Evolutionary conservation across 306 rosid species (phyloP), one percentile per base, ranked within the genome.

Genomic region (Corylus avellana): DNA sequence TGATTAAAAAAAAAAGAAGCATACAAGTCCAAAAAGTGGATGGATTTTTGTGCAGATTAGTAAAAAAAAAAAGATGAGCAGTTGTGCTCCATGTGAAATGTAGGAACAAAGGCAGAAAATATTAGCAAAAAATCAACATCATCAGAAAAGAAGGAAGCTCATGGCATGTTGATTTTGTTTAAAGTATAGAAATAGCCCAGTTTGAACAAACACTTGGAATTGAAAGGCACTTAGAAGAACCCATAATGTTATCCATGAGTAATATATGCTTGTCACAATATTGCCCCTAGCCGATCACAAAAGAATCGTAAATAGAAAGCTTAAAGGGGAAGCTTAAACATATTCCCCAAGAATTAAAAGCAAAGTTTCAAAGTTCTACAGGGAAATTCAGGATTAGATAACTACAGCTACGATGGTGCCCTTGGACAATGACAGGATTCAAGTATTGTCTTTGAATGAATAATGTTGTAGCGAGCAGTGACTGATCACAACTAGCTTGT

Each of bases 11-110:
- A 42, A 6, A 42, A 42, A 75, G 75, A 71, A 79, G 78, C 78
- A 78, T 73, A 48, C 35, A 71, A 85, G 51, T 79, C 77, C 70
- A 75, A 55, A 75, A 88, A 83, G 74, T 78, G 78, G 82, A 37
- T 61, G 86, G 64, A 39, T 39, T 39, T 39, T 39, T 3, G 44
- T 42, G 46, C 46, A 42, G 7, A 42, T 42, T 42, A 32, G 35
- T 32, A 67, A 81, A 80, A 63, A 68, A 84, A 82, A 83, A 89
- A 79, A 9, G 84, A 89, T 75, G 84, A 80, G 90, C 86, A 81
- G 81, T 86, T 84, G 84, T 81, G 80, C 87, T 83, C 86, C 90
- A 86, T 77, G 87, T 85, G 90, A 86, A 83, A 81, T 77, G 86
- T 81, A 78, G 80, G 80, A 78, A 78, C 77, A 81, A 67, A 83